These are phyloP conservation scores for Hyparrhenia diplandra DNA, from an alignment of 176 grass and related monocot genomes.

Conservation along the genomic window DNA sequence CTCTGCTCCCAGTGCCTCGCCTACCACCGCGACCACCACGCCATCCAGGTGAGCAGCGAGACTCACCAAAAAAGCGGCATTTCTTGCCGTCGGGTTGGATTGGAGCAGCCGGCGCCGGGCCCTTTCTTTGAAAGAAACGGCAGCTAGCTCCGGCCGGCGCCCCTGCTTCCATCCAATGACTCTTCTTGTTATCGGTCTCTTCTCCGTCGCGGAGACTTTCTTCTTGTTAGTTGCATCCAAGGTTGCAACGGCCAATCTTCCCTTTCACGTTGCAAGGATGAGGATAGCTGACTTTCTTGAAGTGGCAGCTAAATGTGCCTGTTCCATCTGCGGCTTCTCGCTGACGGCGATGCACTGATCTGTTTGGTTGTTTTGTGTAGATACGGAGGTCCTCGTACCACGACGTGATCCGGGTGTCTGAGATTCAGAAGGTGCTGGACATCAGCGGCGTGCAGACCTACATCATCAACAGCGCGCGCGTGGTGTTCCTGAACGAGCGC, in stretches of 20 bases:
- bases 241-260: conserved; percentile 32
- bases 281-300: conserved; percentile 19
- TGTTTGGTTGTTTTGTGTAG: conserved; percentile 10
- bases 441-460: conserved; percentile 96
- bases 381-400: conserved; percentile 95
- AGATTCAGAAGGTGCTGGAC: conserved; percentile 98
- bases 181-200: neutral
- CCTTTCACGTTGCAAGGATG: neutral
- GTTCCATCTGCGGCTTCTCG: conserved; percentile 28
- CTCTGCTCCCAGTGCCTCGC: conserved; percentile 95
- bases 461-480: conserved; percentile 98
- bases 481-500: conserved; percentile 95
- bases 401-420: conserved; percentile 95
- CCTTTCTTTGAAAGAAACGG: conserved; percentile 22
- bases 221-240: neutral
- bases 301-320: neutral
- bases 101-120: neutral
- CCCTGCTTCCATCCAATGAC: conserved; percentile 9
- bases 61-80: neutral
- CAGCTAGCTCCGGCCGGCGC: neutral
- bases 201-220: neutral
- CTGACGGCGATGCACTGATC: neutral
- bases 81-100: neutral
- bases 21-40: conserved; percentile 73
- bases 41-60: conserved; percentile 75